Conservation (phyloP, 495 filamentous ascomycete genomes). For the Hyaloscypha hepaticicola region DNA sequence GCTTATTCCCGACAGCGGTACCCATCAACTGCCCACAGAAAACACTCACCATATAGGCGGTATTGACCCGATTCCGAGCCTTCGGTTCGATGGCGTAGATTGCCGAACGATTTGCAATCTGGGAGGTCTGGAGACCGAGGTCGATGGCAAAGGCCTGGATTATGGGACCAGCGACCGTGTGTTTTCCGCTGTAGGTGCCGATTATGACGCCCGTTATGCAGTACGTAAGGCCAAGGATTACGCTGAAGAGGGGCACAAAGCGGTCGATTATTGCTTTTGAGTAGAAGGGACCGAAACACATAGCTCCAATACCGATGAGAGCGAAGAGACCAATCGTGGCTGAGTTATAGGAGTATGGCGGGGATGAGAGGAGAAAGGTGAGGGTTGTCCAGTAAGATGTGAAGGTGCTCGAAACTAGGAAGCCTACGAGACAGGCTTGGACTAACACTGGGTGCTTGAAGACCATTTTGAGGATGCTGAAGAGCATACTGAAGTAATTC, state of each 20-base stretch:
- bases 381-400: constrained; percentile 82
- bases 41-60: constrained; percentile 73
- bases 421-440: constrained; percentile 59
- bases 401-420: constrained; percentile 57
- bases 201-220: constrained; percentile 62
- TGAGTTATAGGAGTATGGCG: constrained; percentile 66
- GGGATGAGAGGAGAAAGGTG: constrained; percentile 69
- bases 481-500: constrained; percentile 67
- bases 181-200: constrained; percentile 66
- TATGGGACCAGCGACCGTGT: constrained; percentile 70
- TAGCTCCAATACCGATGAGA: constrained; percentile 69
- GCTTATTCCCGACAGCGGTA: constrained; percentile 66
- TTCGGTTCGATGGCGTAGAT: constrained; percentile 73
- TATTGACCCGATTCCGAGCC: constrained; percentile 76
- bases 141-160: constrained; percentile 73
- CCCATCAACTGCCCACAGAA: constrained; percentile 79
- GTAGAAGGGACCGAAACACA: constrained; percentile 65
- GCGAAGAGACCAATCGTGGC: constrained; percentile 75
- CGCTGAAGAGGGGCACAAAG: constrained; percentile 63
- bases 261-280: constrained; percentile 69
- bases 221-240: constrained; percentile 58
- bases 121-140: constrained; percentile 69
- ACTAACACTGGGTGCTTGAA: constrained; percentile 64
- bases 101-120: constrained; percentile 70
- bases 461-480: constrained; percentile 59